Conservation (phyloP, 148 eudicot species). For the Simmondsia chinensis region DNA sequence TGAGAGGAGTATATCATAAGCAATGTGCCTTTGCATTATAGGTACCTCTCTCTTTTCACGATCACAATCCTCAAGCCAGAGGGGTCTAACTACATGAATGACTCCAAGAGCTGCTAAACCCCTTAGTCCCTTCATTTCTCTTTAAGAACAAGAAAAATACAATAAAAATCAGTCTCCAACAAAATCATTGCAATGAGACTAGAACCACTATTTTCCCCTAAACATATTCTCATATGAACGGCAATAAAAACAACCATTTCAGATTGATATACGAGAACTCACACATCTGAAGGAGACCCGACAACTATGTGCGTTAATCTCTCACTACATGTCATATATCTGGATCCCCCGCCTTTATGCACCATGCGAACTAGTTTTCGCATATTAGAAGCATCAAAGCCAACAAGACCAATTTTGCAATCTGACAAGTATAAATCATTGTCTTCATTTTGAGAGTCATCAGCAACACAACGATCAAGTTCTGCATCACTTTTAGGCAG, state of each 20-base stretch:
- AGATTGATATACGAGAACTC: slow-evolving; percentile 30
- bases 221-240: no score
- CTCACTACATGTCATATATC: slow-evolving; percentile 71
- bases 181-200: neutral
- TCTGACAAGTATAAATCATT: slow-evolving; percentile 87
- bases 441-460: slow-evolving; percentile 79
- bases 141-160: slow-evolving; percentile 21
- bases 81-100: slow-evolving; percentile 46
- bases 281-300: slow-evolving; percentile 88
- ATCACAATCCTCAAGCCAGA: slow-evolving; percentile 90
- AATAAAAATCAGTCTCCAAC: neutral
- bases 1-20: slow-evolving; percentile 72
- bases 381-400: slow-evolving; percentile 66
- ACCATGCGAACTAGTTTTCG: slow-evolving; percentile 74
- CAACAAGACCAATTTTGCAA: slow-evolving; percentile 72
- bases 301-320: slow-evolving; percentile 84
- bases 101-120: slow-evolving; percentile 86
- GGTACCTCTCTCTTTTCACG: slow-evolving; percentile 71
- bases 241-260: no score
- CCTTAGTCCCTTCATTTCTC: slow-evolving; percentile 78
- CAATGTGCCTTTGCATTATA: slow-evolving; percentile 72
- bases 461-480: slow-evolving; percentile 58
- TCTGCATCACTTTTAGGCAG: slow-evolving; percentile 22
- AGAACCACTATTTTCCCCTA: no score
- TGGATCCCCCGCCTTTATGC: slow-evolving; percentile 95